phyloP scores from a whole-genome alignment of 2,329 filamentous ascomycete species.

The Alternaria sp. region DNA sequence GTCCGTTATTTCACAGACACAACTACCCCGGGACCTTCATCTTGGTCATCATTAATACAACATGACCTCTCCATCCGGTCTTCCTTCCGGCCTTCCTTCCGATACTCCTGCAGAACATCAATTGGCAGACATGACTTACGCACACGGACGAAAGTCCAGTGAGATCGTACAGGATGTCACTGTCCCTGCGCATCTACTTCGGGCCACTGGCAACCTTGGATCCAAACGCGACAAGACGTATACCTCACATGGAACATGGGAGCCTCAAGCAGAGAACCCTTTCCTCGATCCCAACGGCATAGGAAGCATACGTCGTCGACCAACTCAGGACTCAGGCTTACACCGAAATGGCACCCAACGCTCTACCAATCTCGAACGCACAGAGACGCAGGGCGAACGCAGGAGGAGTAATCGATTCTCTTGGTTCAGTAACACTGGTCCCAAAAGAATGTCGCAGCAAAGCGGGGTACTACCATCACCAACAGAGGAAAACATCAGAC shows the following conservation, averaged over 20 bases:
- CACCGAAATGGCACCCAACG: constrained; percentile 6
- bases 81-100: neutral
- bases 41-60: neutral
- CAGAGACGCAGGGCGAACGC: constrained; percentile 3
- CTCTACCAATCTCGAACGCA: constrained; percentile 8
- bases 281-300: constrained; percentile 12
- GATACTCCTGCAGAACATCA: neutral
- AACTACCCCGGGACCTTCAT: neutral
- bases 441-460: constrained; percentile 1
- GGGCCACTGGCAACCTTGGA: constrained; percentile 19
- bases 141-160: constrained; percentile 5
- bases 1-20: neutral
- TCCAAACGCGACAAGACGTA: constrained; percentile 21
- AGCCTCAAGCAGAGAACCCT: constrained; percentile 17
- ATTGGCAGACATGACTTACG: neutral
- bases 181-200: constrained; percentile 30
- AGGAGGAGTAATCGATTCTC: constrained; percentile 8
- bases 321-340: constrained; percentile 3
- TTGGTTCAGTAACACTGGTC: neutral
- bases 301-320: constrained; percentile 12
- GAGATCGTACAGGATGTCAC: constrained; percentile 20
- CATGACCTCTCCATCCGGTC: constrained; percentile 6
- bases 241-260: constrained; percentile 17
- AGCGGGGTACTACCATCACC: neutral
- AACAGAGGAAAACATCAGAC: neutral